A percentile compares a stretch with the other conserved stretches of the same genome.
phyloP scores from a whole-genome alignment of 768 basidiomycete genomes.

The Tephrocybe rancida region DNA sequence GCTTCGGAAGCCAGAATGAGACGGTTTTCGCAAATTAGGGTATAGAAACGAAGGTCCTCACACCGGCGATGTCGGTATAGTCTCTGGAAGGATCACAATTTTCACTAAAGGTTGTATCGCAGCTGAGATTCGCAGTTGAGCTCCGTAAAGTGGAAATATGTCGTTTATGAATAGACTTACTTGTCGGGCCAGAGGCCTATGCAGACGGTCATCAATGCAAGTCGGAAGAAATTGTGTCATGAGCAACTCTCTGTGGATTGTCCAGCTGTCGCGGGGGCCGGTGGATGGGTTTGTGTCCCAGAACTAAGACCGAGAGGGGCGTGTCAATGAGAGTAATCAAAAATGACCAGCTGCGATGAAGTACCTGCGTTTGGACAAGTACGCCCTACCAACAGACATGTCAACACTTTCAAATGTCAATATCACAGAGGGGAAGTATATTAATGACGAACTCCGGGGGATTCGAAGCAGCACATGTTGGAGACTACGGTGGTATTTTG shows the following conservation, averaged over 20 bases:
- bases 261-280: conserved; percentile 73
- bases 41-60: conserved; percentile 16
- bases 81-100: conserved; percentile 40
- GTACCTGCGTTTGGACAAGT: conserved; percentile 52
- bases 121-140: conserved; percentile 36
- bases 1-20: conserved; percentile 39
- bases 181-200: conserved; percentile 16
- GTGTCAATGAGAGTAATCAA: background rate
- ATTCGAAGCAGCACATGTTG: conserved; percentile 65
- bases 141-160: background rate
- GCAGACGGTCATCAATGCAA: conserved; percentile 41
- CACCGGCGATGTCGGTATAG: conserved; percentile 32
- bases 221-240: background rate
- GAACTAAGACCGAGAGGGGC: conserved; percentile 52
- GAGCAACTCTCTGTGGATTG: conserved; percentile 58
- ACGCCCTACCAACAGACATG: conserved; percentile 47
- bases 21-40: background rate
- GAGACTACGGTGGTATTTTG: conserved; percentile 46
- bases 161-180: conserved; percentile 1
- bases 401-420: no score
- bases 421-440: no score
- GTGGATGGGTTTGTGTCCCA: conserved; percentile 70
- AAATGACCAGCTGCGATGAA: background rate
- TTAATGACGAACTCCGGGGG: conserved; percentile 60
- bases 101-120: conserved; percentile 44